Base-by-base conservation (phyloP, 2,329 filamentous ascomycete genomes). In the Fusarium circinatum region DNA sequence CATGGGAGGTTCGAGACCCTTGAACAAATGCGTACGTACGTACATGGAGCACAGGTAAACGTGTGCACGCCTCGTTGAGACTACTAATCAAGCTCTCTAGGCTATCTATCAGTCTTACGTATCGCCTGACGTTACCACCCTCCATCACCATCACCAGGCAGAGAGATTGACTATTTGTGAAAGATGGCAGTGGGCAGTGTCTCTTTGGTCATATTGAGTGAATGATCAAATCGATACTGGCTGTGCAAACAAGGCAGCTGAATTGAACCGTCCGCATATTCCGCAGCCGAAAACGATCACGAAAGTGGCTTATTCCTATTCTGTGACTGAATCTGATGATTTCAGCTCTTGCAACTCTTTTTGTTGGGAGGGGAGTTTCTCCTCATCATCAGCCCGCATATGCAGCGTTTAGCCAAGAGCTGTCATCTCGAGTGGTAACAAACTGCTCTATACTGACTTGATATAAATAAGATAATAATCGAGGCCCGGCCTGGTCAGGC, bases 81-180 rank as follows among this genome's bases (percentile, higher is more conserved):
- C 12, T 34, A 34, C 32, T 17, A 17, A 34, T 34, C 17, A 34
- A 34, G 32, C 32, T 15, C 8, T 24, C 34, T 36, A 34, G 34
- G 52, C 34, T 56, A 48, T 24, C 57, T 36, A 58, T 60, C 34
- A 64, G 62, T 73, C 70, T 62, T 69, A 69, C 69, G 65, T 54
- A 71, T 51, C 52, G 67, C 44, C 52, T 62, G 55, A 58, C 67
- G 47, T 71, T 55, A 57, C 54, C 55, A 38, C 48, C 67, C 45
- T 54, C 49, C 28, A 49, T 17, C 28, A 42, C 41, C 26, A 26
- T 20, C 30, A 34, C 24, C 24, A 57, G 44, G 49, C 44, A 62
- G 42, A 44, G 62, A 26, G 54, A 26, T n/a, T 41, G 39, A 22
- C 32, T 39, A 55, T 64, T 65, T 51, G 44, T 39, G 32, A 54